Conservation (phyloP, 768 basidiomycete genomes). For the Termitomyces sp. region DNA sequence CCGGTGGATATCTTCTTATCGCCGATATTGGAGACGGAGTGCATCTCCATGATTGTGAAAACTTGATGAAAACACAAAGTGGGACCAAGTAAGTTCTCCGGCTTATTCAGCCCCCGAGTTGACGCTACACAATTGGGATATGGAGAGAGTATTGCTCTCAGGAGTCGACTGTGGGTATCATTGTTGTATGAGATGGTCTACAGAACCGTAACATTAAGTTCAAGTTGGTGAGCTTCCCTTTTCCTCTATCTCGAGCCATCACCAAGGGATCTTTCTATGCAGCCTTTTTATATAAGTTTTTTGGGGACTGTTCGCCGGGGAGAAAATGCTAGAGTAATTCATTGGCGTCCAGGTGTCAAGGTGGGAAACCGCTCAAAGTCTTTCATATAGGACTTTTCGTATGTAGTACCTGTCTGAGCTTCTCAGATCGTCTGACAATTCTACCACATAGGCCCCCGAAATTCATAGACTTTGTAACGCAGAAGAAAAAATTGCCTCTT, state of each 20-base stretch:
- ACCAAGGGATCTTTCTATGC: background rate
- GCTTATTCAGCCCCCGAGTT: slow-evolving; percentile 51
- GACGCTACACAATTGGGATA: slow-evolving; percentile 14
- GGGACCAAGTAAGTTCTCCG: slow-evolving; percentile 40
- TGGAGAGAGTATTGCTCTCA: slow-evolving; percentile 13
- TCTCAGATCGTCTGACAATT: background rate
- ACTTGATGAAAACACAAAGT: slow-evolving; percentile 17
- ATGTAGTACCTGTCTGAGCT: too few relatives aligned
- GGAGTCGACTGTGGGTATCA: slow-evolving; percentile 49
- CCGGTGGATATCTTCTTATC: slow-evolving; percentile 52
- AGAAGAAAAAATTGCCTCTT: slow-evolving; percentile 24
- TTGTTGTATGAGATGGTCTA: slow-evolving; percentile 54
- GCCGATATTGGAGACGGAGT: slow-evolving; percentile 48
- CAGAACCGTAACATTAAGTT: too few relatives aligned
- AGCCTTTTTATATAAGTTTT: too few relatives aligned
- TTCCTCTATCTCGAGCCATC: background rate
- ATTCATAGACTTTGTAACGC: slow-evolving; percentile 23
- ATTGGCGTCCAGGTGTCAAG: slow-evolving; percentile 34
- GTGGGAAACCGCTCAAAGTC: slow-evolving; percentile 39
- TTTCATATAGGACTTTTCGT: slow-evolving; percentile 44
- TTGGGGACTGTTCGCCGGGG: slow-evolving; percentile 20
- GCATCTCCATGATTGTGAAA: slow-evolving; percentile 17
- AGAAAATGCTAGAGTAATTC: slow-evolving; percentile 24
- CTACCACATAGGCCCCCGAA: slow-evolving; percentile 36
- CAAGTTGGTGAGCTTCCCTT: slow-evolving; percentile 26